Base-by-base conservation (phyloP, 495 filamentous ascomycete genomes). In the Aspergillus kassunensis region DNA sequence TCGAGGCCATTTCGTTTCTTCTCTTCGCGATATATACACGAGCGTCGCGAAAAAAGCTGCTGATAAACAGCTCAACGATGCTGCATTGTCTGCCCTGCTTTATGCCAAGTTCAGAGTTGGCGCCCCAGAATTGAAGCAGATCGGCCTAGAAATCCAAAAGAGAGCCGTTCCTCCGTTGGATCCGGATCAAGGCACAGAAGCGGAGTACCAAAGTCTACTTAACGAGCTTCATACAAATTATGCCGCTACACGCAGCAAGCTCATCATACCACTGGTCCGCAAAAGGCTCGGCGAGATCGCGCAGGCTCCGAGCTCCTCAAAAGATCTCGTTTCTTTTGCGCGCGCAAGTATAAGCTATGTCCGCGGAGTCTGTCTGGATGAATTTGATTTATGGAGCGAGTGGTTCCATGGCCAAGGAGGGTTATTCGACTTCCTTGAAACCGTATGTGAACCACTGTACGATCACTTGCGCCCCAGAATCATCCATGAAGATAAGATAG, bases 1-100 rank as follows among this genome's bases (percentile, higher is more conserved):
- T 33, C 85, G 93, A 15, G 92, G 92, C 48, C 86, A 90, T 55
- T 89, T 96, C 35, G 84, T 96, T 8, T 75, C 87, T 35, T 69
- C 81, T 13, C 69, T 90, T 4, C 78, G 81, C 25, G 87, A 91
- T 44, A 83, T 86, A 43, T 78, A 86, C 36, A 75, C 81, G 29
- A 86, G 84, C 55, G 84, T 89, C 10, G 75, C 81, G 9, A 86
- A 84, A 57, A 83, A 86, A 39, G 80, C 90, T 45, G 78, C 83
- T 23, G 81, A 87, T 54, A 77, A 80, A 37, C 82, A 87, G 45
- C 73, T 89, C 42, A 91, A 87, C 47, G 87, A 90, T 57, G 87
- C 86, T 2, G 85, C 88, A 0, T 78, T 88, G 70, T 89, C 88
- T 20, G 82, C 86, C 16, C 70, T 90, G 6, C 69, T 90, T 2